Base-by-base conservation (phyloP, 164 flowering plant species). In the Tetracentron sinense region DNA sequence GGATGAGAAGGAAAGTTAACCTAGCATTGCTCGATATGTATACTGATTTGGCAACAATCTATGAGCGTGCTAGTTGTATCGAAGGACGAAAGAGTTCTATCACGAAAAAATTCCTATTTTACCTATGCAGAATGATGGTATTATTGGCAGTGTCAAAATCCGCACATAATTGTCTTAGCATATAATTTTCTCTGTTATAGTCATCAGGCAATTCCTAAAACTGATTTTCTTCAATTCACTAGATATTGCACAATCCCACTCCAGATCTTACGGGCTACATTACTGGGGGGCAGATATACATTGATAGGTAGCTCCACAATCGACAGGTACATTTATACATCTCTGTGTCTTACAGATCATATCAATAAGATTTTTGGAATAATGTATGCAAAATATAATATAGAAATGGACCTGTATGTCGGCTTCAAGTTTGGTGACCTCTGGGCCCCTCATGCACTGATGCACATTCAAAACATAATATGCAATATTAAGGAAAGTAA, bases 231-330 rank as follows among this genome's bases (percentile, higher is more conserved):
- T 65, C 38, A 38, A 42, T 48, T 63, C 23, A 30, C 47, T 85
- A 94, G 98, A 91, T 77, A 91, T 89, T 50, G 91, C 99, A 3
- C 97, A 94, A n/a, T 73, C 99, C 99, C 38, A 94, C 96, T 42
- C 99, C 99, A 6, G 99, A 94, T 88, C 94, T 94, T 64, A 94
- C 99, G 8, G 99, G 99, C 14, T 91, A 94, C 69, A 94, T 94
- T 53, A 94, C 97, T 0, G 99, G 91, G 74, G 99, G 99, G 35
- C 99, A 94, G 87, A 89, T 94, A 53, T 91, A 94, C 61, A 89
- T 90, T 75, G 97, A 93, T 67, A 78, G 97, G 64, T 97, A 91
- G 71, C 93, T 94, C 29, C 69, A 91, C 58, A 91, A 94, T 63
- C 68, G 96, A 69, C 99, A 90, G 95, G 98, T 89, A 64, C 35